A percentile compares a stretch with the other conserved stretches of the same genome.
phyloP scores from a whole-genome alignment of 108 stramenopile species.

The Cylindrotheca fusiformis region DNA sequence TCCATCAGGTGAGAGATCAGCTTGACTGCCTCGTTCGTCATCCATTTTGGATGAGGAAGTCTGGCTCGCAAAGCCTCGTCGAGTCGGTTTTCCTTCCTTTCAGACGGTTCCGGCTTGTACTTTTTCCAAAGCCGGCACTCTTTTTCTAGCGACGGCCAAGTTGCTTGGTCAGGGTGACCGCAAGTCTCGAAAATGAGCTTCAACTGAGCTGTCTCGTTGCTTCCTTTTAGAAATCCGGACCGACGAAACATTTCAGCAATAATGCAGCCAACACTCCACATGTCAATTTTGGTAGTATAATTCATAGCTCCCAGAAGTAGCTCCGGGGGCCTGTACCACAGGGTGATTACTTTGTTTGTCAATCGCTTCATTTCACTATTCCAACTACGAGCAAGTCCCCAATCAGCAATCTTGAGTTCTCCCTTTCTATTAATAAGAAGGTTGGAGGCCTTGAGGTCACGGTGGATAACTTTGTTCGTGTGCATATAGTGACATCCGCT shows the following conservation, averaged over 20 bases:
- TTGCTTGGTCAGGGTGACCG: conserved; percentile 69
- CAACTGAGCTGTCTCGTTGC: conserved; percentile 72
- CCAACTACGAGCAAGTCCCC: conserved; percentile 92
- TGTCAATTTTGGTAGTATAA: conserved; percentile 91
- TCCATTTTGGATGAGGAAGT: conserved; percentile 78
- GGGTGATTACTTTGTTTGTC: conserved; percentile 93
- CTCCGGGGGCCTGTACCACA: conserved; percentile 98
- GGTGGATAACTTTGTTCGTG: conserved; percentile 90
- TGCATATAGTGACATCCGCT: conserved; percentile 92
- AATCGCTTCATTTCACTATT: conserved; percentile 83
- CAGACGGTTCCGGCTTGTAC: conserved; percentile 53
- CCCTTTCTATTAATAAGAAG: conserved; percentile 86
- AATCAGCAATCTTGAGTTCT: conserved; percentile 95
- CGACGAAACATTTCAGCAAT: conserved; percentile 94
- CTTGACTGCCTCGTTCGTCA: conserved; percentile 82
- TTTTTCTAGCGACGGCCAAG: conserved; percentile 73
- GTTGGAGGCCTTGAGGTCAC: conserved; percentile 95
- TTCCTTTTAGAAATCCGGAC: conserved; percentile 71
- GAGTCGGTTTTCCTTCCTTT: conserved; percentile 54
- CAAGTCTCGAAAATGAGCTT: conserved; percentile 78
- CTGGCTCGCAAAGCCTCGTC: conserved; percentile 55
- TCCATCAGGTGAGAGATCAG: conserved; percentile 74
- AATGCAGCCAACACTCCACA: conserved; percentile 98
- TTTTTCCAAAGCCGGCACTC: conserved; percentile 79
- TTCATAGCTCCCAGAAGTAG: conserved; percentile 81